phyloP scores from a whole-genome alignment of 2,329 filamentous ascomycete species.

The Cryphonectria parasitica region DNA sequence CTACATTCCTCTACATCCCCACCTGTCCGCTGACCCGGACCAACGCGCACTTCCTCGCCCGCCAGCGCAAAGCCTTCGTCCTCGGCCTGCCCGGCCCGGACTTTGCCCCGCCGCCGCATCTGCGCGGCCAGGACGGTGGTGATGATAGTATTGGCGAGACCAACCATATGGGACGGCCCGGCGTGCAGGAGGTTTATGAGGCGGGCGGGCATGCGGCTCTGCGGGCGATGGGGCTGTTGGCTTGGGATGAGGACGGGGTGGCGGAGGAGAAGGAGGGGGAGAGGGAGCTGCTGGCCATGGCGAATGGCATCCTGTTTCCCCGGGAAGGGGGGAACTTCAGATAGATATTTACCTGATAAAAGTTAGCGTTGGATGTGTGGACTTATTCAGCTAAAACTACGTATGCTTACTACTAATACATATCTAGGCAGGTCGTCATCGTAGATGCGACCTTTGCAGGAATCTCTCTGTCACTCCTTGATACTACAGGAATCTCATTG shows the following conservation, averaged over 20 bases:
- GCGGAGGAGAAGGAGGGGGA: conserved; percentile 36
- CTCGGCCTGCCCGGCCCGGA: conserved; percentile 47
- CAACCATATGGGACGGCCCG: conserved; percentile 40
- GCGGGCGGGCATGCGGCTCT: conserved; percentile 46
- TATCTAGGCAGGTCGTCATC: background rate
- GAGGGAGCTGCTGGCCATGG: conserved; percentile 42
- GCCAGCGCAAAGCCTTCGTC: conserved; percentile 47
- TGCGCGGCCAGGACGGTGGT: background rate
- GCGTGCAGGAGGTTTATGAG: conserved; percentile 44
- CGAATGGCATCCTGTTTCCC: conserved; percentile 48
- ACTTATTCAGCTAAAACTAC: no score
- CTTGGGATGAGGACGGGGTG: conserved; percentile 46
- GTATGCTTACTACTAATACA: background rate
- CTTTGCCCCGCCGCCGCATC: conserved; percentile 34
- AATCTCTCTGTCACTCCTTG: background rate
- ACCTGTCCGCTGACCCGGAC: conserved; percentile 47
- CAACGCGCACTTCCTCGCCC: conserved; percentile 47
- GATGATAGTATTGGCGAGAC: conserved; percentile 40
- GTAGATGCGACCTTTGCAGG: background rate
- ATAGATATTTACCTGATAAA: background rate
- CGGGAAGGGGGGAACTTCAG: conserved; percentile 32
- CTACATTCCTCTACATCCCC: conserved; percentile 45
- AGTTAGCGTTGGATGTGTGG: background rate
- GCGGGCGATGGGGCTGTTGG: conserved; percentile 46
- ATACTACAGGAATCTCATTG: background rate